Conservation (phyloP, 2,329 filamentous ascomycete species). For the Fusarium sarcochroum region DNA sequence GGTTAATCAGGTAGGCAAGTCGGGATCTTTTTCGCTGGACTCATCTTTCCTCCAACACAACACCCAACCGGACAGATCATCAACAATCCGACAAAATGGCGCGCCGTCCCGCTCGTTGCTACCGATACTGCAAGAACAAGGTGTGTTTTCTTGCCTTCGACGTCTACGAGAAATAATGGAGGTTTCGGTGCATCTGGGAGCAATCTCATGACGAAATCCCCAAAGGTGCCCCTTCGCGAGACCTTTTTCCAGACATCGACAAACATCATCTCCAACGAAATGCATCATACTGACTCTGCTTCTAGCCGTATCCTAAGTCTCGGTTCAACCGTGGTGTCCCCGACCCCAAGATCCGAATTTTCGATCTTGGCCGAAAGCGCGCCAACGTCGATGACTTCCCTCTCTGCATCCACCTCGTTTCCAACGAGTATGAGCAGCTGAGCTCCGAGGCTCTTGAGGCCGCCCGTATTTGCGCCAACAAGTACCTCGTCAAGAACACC, state of each 20-base stretch:
- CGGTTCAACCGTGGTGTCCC: conserved; percentile 99
- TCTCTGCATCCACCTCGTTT: conserved; percentile 98
- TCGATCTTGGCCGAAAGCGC: conserved; percentile 98
- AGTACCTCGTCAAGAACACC: conserved; percentile 83
- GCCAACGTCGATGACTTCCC: conserved; percentile 99
- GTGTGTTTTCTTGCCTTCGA: conserved; percentile 67
- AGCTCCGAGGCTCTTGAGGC: conserved; percentile 99
- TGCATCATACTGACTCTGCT: conserved; percentile 36
- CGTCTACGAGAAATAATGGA: conserved; percentile 27
- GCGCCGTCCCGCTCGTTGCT: conserved; percentile 98
- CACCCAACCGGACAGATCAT: conserved; percentile 56
- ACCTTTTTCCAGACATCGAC: conserved; percentile 9
- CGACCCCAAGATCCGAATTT: conserved; percentile 91
- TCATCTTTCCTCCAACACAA: conserved; percentile 55
- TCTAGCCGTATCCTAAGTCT: conserved; percentile 96
- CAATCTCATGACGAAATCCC: conserved; percentile 27
- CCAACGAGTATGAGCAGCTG: conserved; percentile 99
- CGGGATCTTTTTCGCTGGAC: conserved; percentile 47
- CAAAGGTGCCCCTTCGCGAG: conserved; percentile 11
- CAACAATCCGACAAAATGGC: conserved; percentile 90
- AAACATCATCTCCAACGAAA: neutral
- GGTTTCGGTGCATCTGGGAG: conserved; percentile 17
- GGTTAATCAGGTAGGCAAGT: conserved; percentile 51
- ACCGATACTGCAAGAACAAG: conserved; percentile 99
- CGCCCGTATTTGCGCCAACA: conserved; percentile 99